Base-by-base conservation (phyloP, 768 basidiomycete species). In the Stropharia rugosoannulata region DNA sequence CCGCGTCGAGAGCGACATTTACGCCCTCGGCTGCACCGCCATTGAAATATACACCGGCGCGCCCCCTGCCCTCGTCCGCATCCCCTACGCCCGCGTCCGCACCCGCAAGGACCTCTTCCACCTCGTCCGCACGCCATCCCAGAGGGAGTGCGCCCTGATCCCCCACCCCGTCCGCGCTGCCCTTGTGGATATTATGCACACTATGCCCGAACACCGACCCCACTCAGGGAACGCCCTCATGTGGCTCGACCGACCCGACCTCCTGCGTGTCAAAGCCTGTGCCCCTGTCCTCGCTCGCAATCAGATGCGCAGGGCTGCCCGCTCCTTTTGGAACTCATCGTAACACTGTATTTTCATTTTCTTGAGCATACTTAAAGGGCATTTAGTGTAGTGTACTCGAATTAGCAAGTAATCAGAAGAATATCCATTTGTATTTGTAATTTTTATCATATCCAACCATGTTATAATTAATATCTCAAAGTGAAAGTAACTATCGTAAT, bases 1-100 rank as follows among this genome's bases (percentile, higher is more conserved):
- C 43, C 62, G 55, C 29, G 44, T 52, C 40, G 63, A 59, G 19
- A 64, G 66, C 42, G 66, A 67, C 53, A 55, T 67, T 15, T 67
- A 64, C 44, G 63, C 64, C 0, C 44, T 67, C n/a, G 66, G 59
- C 10, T 61, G 61, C 7, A 61, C 62, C 35, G 58, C 58, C 27
- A 49, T 64, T 29, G 63, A 66, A 54, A 65, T 67, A 35, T 51
- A 22, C 27, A 55, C 54, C 9, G 45, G 46, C 37, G 13, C 45
- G 11, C 45, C 54, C 25, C 46, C 54, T 5, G 37, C 27, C 2
- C 45, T 37, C 15, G 16, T 47, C 13, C 46, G 19, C 46, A 55
- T 55, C 37, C 51, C 51, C 9, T 44, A 48, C 45, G 15, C 15
- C 37, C 36, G 18, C 6, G 22, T 42, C 13, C 39, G 19, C 37